Percentiles rank a stretch among this genome's conserved stretches.
Conservation (phyloP, 495 filamentous ascomycete genomes). For the Neurospora sp. region DNA sequence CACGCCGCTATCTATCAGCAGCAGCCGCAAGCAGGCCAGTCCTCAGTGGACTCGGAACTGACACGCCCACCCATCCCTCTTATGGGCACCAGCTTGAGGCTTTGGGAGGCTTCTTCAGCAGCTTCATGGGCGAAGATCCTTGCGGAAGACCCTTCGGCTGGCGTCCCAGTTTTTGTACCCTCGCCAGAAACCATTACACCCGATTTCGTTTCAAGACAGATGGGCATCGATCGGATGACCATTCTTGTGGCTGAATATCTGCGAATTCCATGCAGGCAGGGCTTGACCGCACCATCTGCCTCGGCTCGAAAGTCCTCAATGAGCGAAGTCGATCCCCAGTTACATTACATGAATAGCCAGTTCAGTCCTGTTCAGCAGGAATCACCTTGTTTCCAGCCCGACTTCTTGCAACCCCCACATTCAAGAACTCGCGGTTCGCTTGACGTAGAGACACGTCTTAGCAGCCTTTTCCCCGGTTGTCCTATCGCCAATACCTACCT, state of each 20-base stretch:
- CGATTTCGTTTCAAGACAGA: slow-evolving; percentile 15
- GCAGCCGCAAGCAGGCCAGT: slow-evolving; percentile 26
- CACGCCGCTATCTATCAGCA: slow-evolving; percentile 41
- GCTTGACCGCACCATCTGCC: slow-evolving; percentile 1
- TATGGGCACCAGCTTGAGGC: slow-evolving; percentile 20
- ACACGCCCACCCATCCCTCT: slow-evolving; percentile 27
- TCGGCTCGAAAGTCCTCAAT: slow-evolving; percentile 14
- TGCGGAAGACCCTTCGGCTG: slow-evolving; percentile 14
- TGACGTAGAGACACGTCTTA: slow-evolving; percentile 24
- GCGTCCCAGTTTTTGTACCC: slow-evolving; percentile 12
- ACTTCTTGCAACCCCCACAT: slow-evolving; percentile 1
- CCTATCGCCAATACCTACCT: slow-evolving; percentile 35
- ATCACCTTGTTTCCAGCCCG: not conserved
- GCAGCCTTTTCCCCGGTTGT: slow-evolving; percentile 25
- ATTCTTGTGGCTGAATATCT: slow-evolving; percentile 27
- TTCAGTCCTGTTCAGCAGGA: slow-evolving; percentile 7
- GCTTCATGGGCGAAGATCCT: slow-evolving; percentile 24
- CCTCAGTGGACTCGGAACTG: slow-evolving; percentile 15
- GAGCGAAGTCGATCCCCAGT: slow-evolving; percentile 21
- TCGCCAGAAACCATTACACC: slow-evolving; percentile 22
- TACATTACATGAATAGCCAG: slow-evolving; percentile 8
- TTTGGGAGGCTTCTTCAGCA: slow-evolving; percentile 30
- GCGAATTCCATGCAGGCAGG: slow-evolving; percentile 25
- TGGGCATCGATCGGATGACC: slow-evolving; percentile 24
- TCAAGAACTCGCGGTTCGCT: slow-evolving; percentile 1